Evolutionary conservation across 805 yeast species (phyloP).

Genomic region (Torulaspora maleeae): DNA sequence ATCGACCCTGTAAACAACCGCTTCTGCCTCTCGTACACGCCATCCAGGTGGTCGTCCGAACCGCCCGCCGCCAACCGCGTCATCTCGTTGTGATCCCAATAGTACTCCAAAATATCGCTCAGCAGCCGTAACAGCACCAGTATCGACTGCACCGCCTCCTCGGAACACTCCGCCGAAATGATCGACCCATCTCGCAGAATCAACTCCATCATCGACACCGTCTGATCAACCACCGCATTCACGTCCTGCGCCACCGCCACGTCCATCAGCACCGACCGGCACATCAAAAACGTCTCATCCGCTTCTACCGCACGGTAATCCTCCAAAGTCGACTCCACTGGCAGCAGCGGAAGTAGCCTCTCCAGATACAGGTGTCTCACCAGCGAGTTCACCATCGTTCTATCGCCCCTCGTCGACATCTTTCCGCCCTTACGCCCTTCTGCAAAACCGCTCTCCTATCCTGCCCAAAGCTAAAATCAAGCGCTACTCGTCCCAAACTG

Average conservation of each 20-base stretch:
- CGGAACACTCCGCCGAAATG: conserved; percentile 11
- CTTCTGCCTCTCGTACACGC: conserved; percentile 12
- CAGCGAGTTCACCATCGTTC: conserved; percentile 13
- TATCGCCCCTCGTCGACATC: neutral
- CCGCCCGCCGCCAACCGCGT: neutral
- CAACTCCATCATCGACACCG: conserved; percentile 19
- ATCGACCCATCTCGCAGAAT: conserved; percentile 19
- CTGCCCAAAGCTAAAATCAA: too few species aligned
- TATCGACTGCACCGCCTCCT: conserved; percentile 24
- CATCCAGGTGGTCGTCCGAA: conserved; percentile 2
- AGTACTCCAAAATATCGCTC: conserved; percentile 39
- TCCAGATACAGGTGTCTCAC: conserved; percentile 24
- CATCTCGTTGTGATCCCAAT: conserved; percentile 35
- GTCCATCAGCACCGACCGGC: conserved; percentile 26
- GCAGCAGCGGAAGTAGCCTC: conserved; percentile 25
- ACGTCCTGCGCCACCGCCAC: conserved; percentile 23
- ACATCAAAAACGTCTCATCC: conserved; percentile 21
- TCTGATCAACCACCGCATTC: conserved; percentile 15
- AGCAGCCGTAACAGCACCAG: conserved; percentile 38
- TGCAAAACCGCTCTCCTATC: neutral
- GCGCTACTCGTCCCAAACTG: too few species aligned
- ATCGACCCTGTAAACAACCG: conserved; percentile 22
- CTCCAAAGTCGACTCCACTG: conserved; percentile 21
- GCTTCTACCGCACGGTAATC: conserved; percentile 26
- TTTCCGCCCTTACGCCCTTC: neutral